Conservation (phyloP, 441 rosid species). For the Populus hybrid region DNA sequence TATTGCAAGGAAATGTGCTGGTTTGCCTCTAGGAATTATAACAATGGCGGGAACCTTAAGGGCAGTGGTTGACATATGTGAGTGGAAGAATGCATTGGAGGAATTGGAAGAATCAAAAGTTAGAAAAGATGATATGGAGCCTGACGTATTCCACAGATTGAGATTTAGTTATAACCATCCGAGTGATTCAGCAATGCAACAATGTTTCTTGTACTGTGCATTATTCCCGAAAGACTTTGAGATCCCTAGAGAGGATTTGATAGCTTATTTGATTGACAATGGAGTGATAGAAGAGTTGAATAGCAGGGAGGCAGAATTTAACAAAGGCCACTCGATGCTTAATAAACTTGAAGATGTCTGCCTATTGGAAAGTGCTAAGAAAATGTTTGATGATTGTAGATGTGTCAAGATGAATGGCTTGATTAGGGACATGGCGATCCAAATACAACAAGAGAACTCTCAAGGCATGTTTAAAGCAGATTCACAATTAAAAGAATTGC, state of each 20-base stretch:
- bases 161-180: conserved; percentile 13
- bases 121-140: neutral
- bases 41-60: conserved; percentile 17
- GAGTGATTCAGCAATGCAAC: neutral
- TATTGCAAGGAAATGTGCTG: too few species aligned
- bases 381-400: fast-evolving
- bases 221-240: neutral
- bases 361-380: conserved; percentile 6
- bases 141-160: neutral
- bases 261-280: too few species aligned
- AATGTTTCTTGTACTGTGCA: neutral
- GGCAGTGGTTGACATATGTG: neutral
- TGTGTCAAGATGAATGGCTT: conserved; percentile 28
- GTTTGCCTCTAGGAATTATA: neutral
- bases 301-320: too few species aligned
- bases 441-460: neutral
- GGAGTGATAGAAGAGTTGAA: too few species aligned
- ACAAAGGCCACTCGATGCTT: too few species aligned
- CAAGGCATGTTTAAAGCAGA: too few species aligned
- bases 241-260: too few species aligned
- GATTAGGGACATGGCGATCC: conserved; percentile 10
- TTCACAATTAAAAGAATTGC: too few species aligned
- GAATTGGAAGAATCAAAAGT: neutral
- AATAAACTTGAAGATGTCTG: neutral
- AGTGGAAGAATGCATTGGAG: conserved; percentile 15